phyloP scores from a whole-genome alignment of 1,284 basidiomycete species.

The Puccinia sorghi region DNA sequence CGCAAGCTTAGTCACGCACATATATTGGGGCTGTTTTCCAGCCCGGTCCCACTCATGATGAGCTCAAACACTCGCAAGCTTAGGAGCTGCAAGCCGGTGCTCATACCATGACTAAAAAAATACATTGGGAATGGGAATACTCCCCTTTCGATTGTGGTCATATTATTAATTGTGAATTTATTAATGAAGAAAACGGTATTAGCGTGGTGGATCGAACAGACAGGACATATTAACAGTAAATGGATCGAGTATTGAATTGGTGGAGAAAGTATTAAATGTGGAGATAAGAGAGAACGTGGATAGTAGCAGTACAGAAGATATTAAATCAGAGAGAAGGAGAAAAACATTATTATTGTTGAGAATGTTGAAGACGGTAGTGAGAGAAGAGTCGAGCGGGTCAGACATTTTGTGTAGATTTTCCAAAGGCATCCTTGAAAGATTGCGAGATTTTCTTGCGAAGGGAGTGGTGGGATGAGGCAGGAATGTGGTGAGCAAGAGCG shows the following conservation, averaged over 20 bases:
- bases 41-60: no score
- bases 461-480: background rate
- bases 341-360: background rate
- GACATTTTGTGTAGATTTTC: background rate
- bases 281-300: background rate
- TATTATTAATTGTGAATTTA: no score
- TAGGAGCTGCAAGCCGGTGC: no score
- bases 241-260: background rate
- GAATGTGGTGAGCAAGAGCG: background rate
- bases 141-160: no score
- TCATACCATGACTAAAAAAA: no score
- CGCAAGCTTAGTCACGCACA: no score
- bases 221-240: background rate
- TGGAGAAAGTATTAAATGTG: background rate
- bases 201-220: no score
- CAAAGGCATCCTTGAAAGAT: slow-evolving; percentile 9
- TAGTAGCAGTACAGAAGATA: background rate
- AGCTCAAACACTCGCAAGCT: no score
- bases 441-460: slow-evolving; percentile 30
- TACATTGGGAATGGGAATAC: no score
- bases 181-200: no score
- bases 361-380: background rate
- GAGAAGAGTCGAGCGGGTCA: background rate
- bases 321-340: background rate
- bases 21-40: no score